Evolutionary conservation across 495 filamentous ascomycete genomes (phyloP).

Genomic region (Trichoderma virens): DNA sequence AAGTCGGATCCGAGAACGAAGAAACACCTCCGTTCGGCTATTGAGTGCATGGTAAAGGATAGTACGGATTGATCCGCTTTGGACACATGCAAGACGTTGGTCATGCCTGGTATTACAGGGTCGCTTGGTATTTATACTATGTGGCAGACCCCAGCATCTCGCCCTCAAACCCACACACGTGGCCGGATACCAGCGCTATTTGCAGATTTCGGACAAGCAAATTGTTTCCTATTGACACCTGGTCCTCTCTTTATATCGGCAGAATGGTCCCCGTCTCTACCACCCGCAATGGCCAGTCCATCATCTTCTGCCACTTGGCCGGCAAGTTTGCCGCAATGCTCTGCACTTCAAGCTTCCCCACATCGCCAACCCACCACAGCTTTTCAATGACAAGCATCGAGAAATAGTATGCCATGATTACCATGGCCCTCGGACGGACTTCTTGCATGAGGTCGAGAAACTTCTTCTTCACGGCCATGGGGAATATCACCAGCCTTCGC

Average conservation of each 20-base stretch:
- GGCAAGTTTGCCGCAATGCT: not conserved
- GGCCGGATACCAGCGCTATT: too few species aligned
- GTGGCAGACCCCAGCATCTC: too few species aligned
- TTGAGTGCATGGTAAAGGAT: too few species aligned
- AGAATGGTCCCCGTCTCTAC: not conserved
- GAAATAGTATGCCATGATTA: not conserved
- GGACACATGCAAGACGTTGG: too few species aligned
- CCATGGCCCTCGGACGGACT: not conserved
- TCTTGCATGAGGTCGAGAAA: not conserved
- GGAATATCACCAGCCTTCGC: not conserved
- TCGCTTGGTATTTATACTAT: too few species aligned
- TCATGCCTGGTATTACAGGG: too few species aligned
- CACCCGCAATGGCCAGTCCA: not conserved
- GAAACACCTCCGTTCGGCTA: not conserved
- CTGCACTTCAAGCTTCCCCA: not conserved
- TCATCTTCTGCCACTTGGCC: not conserved
- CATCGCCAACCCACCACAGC: slow-evolving; percentile 4
- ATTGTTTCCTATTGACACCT: too few species aligned
- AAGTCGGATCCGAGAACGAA: not conserved
- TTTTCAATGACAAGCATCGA: not conserved
- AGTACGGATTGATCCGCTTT: too few species aligned
- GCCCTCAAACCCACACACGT: too few species aligned
- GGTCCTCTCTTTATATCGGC: not conserved
- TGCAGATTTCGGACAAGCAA: too few species aligned
- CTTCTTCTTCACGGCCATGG: slow-evolving; percentile 1